phyloP scores from a whole-genome alignment of 495 filamentous ascomycete genomes.

The Pseudoneurospora amorphoporcata region DNA sequence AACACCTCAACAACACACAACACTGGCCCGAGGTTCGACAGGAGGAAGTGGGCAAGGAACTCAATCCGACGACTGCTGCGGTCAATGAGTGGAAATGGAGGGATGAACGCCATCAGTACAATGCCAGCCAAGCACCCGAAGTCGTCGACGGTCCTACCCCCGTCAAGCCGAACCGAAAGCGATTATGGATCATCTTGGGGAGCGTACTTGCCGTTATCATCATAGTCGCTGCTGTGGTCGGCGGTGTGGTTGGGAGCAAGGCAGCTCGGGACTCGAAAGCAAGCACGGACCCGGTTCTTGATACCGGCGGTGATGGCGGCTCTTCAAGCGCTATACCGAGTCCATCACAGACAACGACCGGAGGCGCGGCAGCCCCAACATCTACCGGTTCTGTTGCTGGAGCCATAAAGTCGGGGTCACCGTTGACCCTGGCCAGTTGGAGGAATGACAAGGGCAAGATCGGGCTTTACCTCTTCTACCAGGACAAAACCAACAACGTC shows the following conservation, averaged over 20 bases:
- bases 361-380: background rate
- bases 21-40: background rate
- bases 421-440: background rate
- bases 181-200: background rate
- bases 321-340: background rate
- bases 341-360: background rate
- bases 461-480: background rate
- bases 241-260: background rate
- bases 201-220: background rate
- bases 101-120: background rate
- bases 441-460: background rate
- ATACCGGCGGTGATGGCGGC: background rate
- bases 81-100: background rate
- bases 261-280: background rate
- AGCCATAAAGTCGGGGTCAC: background rate
- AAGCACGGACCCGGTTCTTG: background rate
- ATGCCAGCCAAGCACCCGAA: background rate
- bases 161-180: background rate
- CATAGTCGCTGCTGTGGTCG: background rate
- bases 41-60: background rate
- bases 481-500: background rate
- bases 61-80: background rate
- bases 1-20: background rate
- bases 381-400: background rate
- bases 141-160: background rate